These are phyloP conservation scores for Tuber umbilicatum DNA, from an alignment of 495 filamentous ascomycete genomes.

Conservation along the genomic window DNA sequence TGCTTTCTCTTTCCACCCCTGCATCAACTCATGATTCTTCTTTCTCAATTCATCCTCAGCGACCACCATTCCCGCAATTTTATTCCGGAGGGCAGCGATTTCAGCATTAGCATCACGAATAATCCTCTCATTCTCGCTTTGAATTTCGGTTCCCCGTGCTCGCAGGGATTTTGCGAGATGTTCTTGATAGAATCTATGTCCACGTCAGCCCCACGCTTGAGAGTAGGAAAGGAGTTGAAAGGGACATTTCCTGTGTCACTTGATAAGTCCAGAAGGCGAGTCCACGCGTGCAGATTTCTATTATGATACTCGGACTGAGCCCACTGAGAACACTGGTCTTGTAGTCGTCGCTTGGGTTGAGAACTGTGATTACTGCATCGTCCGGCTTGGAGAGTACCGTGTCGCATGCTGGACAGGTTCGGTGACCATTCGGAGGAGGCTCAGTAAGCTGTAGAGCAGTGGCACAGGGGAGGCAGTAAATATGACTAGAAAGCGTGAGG, in stretches of 20 bases:
- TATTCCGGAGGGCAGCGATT: conserved; percentile 60
- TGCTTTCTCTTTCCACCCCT: conserved; percentile 64
- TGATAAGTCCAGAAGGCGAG: conserved; percentile 90
- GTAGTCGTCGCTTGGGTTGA: conserved; percentile 88
- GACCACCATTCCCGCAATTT: conserved; percentile 59
- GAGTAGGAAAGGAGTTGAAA: neutral
- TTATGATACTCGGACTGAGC: conserved; percentile 71
- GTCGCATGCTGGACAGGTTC: conserved; percentile 77
- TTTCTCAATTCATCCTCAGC: conserved; percentile 61
- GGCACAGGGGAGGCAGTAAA: conserved; percentile 77
- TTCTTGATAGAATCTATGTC: conserved; percentile 69
- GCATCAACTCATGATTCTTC: conserved; percentile 69
- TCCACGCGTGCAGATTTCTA: conserved; percentile 82
- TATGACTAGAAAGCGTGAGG: conserved; percentile 56
- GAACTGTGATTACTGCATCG: conserved; percentile 65
- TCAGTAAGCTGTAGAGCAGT: conserved; percentile 59
- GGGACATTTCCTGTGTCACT: conserved; percentile 80
- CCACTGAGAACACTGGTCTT: conserved; percentile 86
- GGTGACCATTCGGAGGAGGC: conserved; percentile 49
- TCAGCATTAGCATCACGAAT: conserved; percentile 76
- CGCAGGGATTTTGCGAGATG: conserved; percentile 63
- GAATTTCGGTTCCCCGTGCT: conserved; percentile 66
- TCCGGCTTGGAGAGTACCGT: conserved; percentile 63
- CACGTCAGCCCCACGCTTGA: conserved; percentile 10
- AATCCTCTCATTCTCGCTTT: conserved; percentile 68